These are phyloP conservation scores for Fagopyrum tataricum DNA, from an alignment of 148 eudicot species.

Conservation along the genomic window DNA sequence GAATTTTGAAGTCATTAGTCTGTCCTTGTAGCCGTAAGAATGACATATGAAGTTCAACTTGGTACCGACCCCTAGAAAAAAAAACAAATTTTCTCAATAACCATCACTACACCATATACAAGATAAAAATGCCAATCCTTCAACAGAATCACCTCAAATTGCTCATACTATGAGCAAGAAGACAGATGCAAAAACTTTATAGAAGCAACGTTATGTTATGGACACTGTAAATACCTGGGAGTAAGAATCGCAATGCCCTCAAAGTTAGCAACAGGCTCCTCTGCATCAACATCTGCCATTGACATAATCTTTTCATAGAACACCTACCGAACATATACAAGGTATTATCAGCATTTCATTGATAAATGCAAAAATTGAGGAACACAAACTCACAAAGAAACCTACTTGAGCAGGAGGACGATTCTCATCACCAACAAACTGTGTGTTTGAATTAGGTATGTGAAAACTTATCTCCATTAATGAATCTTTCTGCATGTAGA, in stretches of 20 bases:
- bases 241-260: conserved; percentile 92
- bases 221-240: conserved; percentile 47
- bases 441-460: conserved; percentile 80
- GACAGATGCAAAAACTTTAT: too few relatives aligned
- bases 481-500: conserved; percentile 77
- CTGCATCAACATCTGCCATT: conserved; percentile 90
- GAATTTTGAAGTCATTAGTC: conserved; percentile 95
- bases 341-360: not conserved
- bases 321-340: conserved; percentile 34
- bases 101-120: not conserved
- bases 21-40: conserved; percentile 94
- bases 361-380: not conserved
- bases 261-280: conserved; percentile 90
- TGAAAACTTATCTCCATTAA: conserved; percentile 96
- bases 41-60: conserved; percentile 84
- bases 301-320: conserved; percentile 85
- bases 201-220: not conserved
- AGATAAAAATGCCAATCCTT: not conserved
- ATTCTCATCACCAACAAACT: conserved; percentile 91
- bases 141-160: too few relatives aligned
- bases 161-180: too few relatives aligned
- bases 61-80: conserved; percentile 78
- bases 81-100: conserved; percentile 10
- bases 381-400: conserved; percentile 11
- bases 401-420: conserved; percentile 82